Conservation (phyloP, 1,139 yeast species). For the Saccharomyces hybrid region DNA sequence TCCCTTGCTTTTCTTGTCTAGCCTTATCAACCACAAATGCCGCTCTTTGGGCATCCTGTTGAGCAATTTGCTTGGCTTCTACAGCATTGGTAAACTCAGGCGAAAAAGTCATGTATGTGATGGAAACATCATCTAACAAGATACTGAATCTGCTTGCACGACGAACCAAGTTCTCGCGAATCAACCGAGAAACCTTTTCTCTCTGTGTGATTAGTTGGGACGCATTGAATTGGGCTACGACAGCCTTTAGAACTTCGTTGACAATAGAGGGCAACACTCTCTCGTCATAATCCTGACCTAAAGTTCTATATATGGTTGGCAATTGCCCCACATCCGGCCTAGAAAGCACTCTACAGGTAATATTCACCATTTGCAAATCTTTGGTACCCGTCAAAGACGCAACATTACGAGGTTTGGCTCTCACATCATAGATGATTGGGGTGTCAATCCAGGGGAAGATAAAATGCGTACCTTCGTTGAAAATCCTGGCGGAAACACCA, state of each 20-base stretch:
- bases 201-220: constrained; percentile 96
- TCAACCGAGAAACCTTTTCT: constrained; percentile 87
- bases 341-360: constrained; percentile 92
- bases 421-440: constrained; percentile 85
- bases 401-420: constrained; percentile 95
- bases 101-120: constrained; percentile 91
- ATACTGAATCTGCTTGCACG: constrained; percentile 89
- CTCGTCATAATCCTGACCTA: constrained; percentile 92
- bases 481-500: constrained; percentile 82
- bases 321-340: constrained; percentile 75
- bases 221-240: constrained; percentile 97
- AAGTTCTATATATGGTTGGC: constrained; percentile 80
- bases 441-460: constrained; percentile 93
- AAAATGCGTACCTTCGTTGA: constrained; percentile 91
- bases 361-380: constrained; percentile 97
- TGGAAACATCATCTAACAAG: constrained; percentile 86
- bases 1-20: constrained; percentile 91
- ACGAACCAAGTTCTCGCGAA: constrained; percentile 82
- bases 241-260: constrained; percentile 91
- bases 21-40: constrained; percentile 96
- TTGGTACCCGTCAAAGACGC: constrained; percentile 97
- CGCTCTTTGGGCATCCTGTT: constrained; percentile 98
- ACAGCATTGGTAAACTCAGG: constrained; percentile 98
- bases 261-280: constrained; percentile 94
- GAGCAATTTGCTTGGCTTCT: constrained; percentile 98